Evolutionary conservation across 1,139 yeast species (phyloP).

Genomic region (Suhomyces anneliseae): DNA sequence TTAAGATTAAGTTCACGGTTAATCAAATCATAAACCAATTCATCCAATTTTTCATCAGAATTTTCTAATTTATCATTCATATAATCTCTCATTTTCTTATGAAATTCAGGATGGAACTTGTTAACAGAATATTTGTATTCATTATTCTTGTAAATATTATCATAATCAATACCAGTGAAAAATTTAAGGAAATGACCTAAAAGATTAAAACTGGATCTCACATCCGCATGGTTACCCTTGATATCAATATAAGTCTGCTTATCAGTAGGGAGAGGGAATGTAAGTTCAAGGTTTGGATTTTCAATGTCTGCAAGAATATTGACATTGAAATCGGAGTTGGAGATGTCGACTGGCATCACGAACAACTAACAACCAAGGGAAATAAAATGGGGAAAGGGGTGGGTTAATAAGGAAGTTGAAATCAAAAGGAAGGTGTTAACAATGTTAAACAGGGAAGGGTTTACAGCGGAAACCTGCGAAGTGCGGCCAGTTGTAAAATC

Average conservation of each 20-base stretch:
- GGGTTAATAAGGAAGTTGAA: background rate
- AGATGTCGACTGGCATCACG: conserved; percentile 5
- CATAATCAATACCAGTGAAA: conserved; percentile 26
- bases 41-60: conserved; percentile 38
- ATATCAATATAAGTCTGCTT: conserved; percentile 31
- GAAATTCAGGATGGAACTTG: conserved; percentile 34
- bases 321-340: conserved; percentile 26
- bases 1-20: conserved; percentile 44
- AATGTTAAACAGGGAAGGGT: no score
- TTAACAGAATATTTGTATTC: conserved; percentile 40
- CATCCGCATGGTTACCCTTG: conserved; percentile 30
- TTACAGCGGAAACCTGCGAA: no score
- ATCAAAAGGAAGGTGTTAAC: no score
- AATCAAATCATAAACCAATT: conserved; percentile 38
- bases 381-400: background rate
- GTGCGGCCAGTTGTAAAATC: no score
- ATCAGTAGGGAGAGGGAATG: conserved; percentile 45
- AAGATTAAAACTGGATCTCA: conserved; percentile 25
- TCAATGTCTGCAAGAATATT: conserved; percentile 38
- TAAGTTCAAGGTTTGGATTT: conserved; percentile 33
- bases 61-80: conserved; percentile 36
- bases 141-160: conserved; percentile 33
- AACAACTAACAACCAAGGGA: background rate
- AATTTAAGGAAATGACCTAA: conserved; percentile 34
- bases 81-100: conserved; percentile 27